Conservation (phyloP, 352 stramenopile genomes). For the Phytophthora meadii region DNA sequence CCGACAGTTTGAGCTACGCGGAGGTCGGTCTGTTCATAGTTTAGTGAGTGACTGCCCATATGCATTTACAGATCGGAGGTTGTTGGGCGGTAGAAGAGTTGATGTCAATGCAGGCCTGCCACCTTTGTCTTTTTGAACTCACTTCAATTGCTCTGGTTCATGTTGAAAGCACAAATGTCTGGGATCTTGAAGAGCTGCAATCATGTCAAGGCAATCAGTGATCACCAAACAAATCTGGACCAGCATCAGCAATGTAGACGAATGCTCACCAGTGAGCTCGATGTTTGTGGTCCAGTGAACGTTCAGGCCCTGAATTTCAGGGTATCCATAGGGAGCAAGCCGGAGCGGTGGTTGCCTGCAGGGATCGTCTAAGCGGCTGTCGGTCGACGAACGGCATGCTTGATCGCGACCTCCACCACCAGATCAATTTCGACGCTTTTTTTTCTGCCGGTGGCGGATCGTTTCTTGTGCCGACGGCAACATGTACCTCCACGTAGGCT, state of each 20-base stretch:
- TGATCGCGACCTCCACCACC: slow-evolving; percentile 17
- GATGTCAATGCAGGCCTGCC: slow-evolving; percentile 28
- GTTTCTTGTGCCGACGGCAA: slow-evolving; percentile 13
- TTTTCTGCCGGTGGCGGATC: slow-evolving; percentile 14
- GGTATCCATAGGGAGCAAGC: too few species aligned
- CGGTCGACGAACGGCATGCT: neutral
- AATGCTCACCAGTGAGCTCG: slow-evolving; percentile 2
- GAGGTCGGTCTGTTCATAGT: slow-evolving; percentile 36
- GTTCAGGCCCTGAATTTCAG: neutral
- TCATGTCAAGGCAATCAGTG: neutral
- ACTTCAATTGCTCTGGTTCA: neutral
- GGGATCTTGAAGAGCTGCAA: slow-evolving; percentile 1
- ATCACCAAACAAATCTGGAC: neutral
- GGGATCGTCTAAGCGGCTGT: slow-evolving; percentile 17
- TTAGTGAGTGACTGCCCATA: slow-evolving; percentile 22
- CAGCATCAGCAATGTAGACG: neutral
- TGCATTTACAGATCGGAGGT: slow-evolving; percentile 19
- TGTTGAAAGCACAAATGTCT: neutral
- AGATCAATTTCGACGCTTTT: slow-evolving; percentile 21
- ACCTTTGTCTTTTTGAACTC: slow-evolving; percentile 18
- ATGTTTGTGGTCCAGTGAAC: neutral
- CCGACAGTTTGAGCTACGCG: slow-evolving; percentile 13
- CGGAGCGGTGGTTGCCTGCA: neutral
- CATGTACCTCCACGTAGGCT: slow-evolving; percentile 27
- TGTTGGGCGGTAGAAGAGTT: slow-evolving; percentile 31